Evolutionary conservation across 331 rosid species (phyloP).

Genomic region (Spiraea crenata): DNA sequence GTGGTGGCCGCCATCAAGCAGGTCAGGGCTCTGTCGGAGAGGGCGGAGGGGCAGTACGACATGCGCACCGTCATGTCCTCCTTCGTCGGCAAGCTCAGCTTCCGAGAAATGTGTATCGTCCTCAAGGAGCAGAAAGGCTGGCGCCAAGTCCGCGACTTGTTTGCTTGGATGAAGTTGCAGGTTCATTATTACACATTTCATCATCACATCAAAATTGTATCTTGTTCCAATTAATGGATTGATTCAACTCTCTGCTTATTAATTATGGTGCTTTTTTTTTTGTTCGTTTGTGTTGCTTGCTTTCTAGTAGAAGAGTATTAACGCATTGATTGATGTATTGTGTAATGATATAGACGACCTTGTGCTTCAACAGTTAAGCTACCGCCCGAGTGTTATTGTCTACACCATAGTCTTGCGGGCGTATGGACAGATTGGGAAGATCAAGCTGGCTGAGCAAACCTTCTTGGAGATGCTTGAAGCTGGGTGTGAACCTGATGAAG

Average conservation of each 20-base stretch:
- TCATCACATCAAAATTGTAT: too few species aligned
- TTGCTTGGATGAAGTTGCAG: constrained; percentile 97
- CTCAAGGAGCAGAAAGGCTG: constrained; percentile 91
- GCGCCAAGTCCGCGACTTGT: constrained; percentile 85
- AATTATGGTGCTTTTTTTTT: not conserved
- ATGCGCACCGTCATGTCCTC: constrained; percentile 76
- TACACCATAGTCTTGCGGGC: constrained; percentile 75
- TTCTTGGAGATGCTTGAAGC: constrained; percentile 97
- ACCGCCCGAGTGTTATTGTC: constrained; percentile 76
- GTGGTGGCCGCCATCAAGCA: constrained; percentile 80
- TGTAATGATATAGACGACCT: constrained; percentile 52
- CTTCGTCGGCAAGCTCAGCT: constrained; percentile 76
- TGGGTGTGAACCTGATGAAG: constrained; percentile 87
- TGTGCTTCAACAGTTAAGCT: constrained; percentile 80
- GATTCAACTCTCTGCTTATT: not conserved
- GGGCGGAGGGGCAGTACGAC: constrained; percentile 47
- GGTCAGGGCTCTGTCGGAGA: constrained; percentile 63
- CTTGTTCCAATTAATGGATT: too few species aligned
- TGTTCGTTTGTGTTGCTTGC: constrained; percentile 11
- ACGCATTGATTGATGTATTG: constrained; percentile 8
- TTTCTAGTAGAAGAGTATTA: constrained; percentile 30
- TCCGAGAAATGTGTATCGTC: constrained; percentile 82
- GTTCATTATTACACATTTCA: constrained; percentile 22
- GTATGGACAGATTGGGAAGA: constrained; percentile 90
- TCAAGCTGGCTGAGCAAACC: constrained; percentile 74